A percentile compares a stretch with the other conserved stretches of the same genome.
phyloP scores from a whole-genome alignment of 495 filamentous ascomycete species.

The Daldinia childiae region DNA sequence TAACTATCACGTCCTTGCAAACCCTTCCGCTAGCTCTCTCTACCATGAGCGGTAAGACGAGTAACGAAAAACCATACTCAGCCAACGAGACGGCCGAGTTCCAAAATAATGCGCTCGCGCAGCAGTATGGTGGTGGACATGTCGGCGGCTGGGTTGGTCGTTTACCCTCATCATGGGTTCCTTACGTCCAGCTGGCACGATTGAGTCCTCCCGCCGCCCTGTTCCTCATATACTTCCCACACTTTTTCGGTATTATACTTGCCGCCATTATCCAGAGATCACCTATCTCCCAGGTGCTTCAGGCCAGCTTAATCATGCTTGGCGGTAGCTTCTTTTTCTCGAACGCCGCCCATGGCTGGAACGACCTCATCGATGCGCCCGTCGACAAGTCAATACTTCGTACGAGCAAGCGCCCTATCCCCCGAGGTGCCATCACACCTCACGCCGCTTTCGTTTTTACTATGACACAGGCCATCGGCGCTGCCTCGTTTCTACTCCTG shows the following conservation, averaged over 20 bases:
- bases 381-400: slow-evolving; percentile 50
- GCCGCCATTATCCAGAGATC: slow-evolving; percentile 46
- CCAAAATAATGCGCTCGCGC: slow-evolving; percentile 37
- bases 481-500: slow-evolving; percentile 39
- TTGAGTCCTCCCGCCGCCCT: slow-evolving; percentile 49
- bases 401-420: slow-evolving; percentile 51
- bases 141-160: slow-evolving; percentile 44
- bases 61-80: slow-evolving; percentile 24
- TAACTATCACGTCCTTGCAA: slow-evolving; percentile 3
- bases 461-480: slow-evolving; percentile 39
- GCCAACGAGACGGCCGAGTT: slow-evolving; percentile 27
- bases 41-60: slow-evolving; percentile 28
- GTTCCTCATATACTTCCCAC: slow-evolving; percentile 53
- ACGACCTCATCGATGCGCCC: slow-evolving; percentile 55
- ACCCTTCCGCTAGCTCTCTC: neutral
- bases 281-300: slow-evolving; percentile 31
- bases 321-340: slow-evolving; percentile 54
- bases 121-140: slow-evolving; percentile 47
- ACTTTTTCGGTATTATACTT: slow-evolving; percentile 51
- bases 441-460: slow-evolving; percentile 50
- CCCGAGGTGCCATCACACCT: slow-evolving; percentile 50
- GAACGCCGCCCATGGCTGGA: slow-evolving; percentile 54
- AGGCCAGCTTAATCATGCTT: slow-evolving; percentile 40
- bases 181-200: slow-evolving; percentile 51
- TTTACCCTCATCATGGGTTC: slow-evolving; percentile 48